phyloP scores from a whole-genome alignment of 2,329 filamentous ascomycete genomes.

The Claviceps purpurea region DNA sequence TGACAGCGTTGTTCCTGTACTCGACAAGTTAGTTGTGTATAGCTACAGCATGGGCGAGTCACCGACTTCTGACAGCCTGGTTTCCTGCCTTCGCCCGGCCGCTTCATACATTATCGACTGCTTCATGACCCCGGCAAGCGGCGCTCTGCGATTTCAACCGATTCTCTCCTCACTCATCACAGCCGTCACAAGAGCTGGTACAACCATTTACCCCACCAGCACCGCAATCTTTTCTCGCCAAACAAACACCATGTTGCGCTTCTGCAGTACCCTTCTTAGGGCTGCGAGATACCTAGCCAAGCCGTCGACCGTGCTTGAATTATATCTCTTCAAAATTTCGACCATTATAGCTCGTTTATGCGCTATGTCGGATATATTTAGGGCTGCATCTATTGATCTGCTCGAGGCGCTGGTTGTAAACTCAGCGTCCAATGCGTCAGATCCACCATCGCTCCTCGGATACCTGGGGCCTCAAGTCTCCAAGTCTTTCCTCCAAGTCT shows the following conservation, averaged over 20 bases:
- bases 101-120: conserved; percentile 65
- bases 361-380: conserved; percentile 53
- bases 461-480: conserved; percentile 74
- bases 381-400: conserved; percentile 50
- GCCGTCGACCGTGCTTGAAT: conserved; percentile 54
- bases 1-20: conserved; percentile 50
- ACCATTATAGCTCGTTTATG: conserved; percentile 67
- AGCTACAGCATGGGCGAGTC: conserved; percentile 62
- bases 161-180: conserved; percentile 55
- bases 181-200: conserved; percentile 33
- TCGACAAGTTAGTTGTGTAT: conserved; percentile 58
- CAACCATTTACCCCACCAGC: conserved; percentile 47
- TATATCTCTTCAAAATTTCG: conserved; percentile 67
- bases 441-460: conserved; percentile 87
- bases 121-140: conserved; percentile 58
- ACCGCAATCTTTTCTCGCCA: conserved; percentile 45
- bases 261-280: conserved; percentile 58
- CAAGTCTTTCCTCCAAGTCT: conserved; percentile 67
- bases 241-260: conserved; percentile 47
- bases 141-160: conserved; percentile 63
- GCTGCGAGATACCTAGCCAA: conserved; percentile 51
- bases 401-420: conserved; percentile 61
- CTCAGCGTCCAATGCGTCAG: conserved; percentile 50
- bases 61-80: conserved; percentile 30
- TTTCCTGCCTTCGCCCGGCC: conserved; percentile 53